Conservation (phyloP, 2,329 filamentous ascomycete genomes). For the Colletotrichum theobromicola region DNA sequence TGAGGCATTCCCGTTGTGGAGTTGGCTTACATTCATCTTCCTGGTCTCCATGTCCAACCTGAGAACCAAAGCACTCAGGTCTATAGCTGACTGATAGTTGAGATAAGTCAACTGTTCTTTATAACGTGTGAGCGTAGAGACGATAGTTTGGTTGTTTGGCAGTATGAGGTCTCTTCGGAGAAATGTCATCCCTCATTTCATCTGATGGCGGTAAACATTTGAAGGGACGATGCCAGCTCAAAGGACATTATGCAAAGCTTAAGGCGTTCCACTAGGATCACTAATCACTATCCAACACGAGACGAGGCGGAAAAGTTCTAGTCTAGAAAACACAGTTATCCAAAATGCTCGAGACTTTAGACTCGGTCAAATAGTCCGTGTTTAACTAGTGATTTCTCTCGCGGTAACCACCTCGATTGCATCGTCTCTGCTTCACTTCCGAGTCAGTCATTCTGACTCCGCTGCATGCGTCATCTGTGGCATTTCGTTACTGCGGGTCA, state of each 20-base stretch:
- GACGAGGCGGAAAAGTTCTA: not conserved
- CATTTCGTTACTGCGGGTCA: fast-evolving
- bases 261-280: not conserved
- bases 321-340: not conserved
- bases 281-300: not conserved
- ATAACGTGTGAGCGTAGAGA: not conserved
- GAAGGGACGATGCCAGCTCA: not conserved
- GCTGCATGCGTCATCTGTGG: too few relatives aligned
- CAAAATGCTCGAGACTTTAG: not conserved
- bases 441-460: too few relatives aligned
- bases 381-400: not conserved
- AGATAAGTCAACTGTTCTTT: not conserved
- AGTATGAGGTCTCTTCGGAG: not conserved
- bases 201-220: not conserved
- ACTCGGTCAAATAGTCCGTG: not conserved
- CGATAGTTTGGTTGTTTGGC: not conserved
- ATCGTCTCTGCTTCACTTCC: not conserved
- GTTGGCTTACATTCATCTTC: not conserved
- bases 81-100: not conserved
- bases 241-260: not conserved
- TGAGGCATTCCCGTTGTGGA: not conserved
- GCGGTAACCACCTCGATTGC: not conserved
- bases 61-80: not conserved
- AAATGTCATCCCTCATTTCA: not conserved
- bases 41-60: not conserved